Conservation (phyloP, 148 eudicot genomes). For the Chenopodium formosanum region DNA sequence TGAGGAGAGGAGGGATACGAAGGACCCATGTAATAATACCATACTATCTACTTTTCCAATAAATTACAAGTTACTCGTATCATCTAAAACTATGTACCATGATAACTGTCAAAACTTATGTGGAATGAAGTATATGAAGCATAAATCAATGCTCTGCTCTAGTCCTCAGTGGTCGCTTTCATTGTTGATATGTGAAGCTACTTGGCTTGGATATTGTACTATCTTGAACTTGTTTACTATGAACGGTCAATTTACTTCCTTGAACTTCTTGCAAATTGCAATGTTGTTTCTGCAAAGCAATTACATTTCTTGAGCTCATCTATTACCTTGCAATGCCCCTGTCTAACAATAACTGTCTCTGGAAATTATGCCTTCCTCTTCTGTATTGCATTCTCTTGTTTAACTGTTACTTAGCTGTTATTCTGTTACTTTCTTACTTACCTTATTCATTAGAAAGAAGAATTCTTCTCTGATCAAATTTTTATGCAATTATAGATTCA, state of each 20-base stretch:
- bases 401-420: neutral
- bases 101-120: too few relatives aligned
- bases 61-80: too few relatives aligned
- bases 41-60: too few relatives aligned
- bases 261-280: neutral
- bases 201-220: neutral
- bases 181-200: neutral
- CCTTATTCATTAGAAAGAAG: neutral
- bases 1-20: too few relatives aligned
- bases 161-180: neutral
- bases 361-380: neutral
- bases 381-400: neutral
- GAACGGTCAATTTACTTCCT: neutral
- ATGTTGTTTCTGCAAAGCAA: neutral
- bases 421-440: neutral
- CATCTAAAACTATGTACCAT: too few relatives aligned
- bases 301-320: neutral
- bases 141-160: neutral
- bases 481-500: conserved; percentile 51
- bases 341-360: neutral
- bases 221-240: neutral
- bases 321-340: neutral
- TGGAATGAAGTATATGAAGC: too few relatives aligned
- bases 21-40: too few relatives aligned
- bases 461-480: neutral